A percentile compares a stretch with the other conserved stretches of the same genome.
Conservation (phyloP, 2,329 filamentous ascomycete species). For the Neospermospora avenae region DNA sequence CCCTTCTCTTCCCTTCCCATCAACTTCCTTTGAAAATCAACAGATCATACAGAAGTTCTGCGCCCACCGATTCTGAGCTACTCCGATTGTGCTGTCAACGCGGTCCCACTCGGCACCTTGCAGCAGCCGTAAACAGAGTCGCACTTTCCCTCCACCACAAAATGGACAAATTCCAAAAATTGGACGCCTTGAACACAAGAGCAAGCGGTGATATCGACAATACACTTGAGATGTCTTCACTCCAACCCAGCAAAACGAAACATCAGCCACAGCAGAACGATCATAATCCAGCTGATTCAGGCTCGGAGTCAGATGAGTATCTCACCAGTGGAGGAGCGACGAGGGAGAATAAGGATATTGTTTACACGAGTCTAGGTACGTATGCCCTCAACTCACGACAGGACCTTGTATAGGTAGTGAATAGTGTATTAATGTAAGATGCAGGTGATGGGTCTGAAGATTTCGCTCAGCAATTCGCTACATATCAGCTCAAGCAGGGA, state of each 20-base stretch:
- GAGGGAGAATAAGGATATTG: neutral
- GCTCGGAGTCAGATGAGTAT: constrained; percentile 25
- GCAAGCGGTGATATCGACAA: neutral
- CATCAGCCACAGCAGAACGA: neutral
- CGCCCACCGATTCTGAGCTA: neutral
- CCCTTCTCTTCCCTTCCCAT: too few relatives aligned
- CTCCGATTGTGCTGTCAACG: neutral
- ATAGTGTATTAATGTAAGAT: neutral
- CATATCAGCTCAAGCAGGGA: constrained; percentile 25
- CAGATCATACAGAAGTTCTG: neutral
- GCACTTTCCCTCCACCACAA: neutral
- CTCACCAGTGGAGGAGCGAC: constrained; percentile 3
- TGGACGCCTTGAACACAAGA: constrained; percentile 14
- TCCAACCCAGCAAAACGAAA: neutral
- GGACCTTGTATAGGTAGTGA: neutral
- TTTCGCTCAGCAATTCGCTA: neutral
- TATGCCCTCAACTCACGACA: neutral
- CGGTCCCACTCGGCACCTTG: neutral
- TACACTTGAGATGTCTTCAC: constrained; percentile 3
- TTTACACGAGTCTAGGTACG: neutral
- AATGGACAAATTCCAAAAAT: constrained; percentile 20
- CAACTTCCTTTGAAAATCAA: too few relatives aligned
- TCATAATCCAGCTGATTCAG: constrained; percentile 16
- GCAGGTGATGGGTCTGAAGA: neutral
- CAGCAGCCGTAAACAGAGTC: neutral